A percentile compares a stretch with the other conserved stretches of the same genome.
These are phyloP conservation scores for Lindgomyces ingoldianus DNA, from an alignment of 495 filamentous ascomycete genomes.

Conservation along the genomic window DNA sequence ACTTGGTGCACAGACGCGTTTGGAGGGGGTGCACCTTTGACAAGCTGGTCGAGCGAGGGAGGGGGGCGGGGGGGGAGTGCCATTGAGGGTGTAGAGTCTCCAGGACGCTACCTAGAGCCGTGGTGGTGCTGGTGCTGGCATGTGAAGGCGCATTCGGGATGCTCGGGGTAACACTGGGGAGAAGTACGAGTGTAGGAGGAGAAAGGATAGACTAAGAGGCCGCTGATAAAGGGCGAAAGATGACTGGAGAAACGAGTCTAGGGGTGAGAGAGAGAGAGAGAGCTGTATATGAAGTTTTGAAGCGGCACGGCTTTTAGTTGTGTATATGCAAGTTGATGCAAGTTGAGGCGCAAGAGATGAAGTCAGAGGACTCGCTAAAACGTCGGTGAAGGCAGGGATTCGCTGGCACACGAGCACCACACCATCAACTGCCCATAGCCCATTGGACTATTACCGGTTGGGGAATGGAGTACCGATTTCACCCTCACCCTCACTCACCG, in stretches of 20 bases:
- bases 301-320: neutral
- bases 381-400: conserved; percentile 31
- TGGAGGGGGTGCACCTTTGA: conserved; percentile 50
- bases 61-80: conserved; percentile 23
- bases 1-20: conserved; percentile 41
- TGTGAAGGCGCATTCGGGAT: neutral
- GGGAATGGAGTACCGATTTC: neutral
- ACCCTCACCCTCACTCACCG: neutral
- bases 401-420: conserved; percentile 7
- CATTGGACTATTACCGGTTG: neutral
- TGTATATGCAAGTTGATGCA: neutral
- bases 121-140: conserved; percentile 16
- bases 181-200: neutral
- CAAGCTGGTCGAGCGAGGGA: conserved; percentile 70
- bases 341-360: neutral
- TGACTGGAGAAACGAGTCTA: no score
- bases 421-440: neutral
- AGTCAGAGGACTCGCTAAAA: conserved; percentile 25
- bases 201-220: neutral
- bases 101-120: neutral
- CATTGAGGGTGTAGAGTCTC: conserved; percentile 7
- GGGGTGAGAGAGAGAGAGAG: no score
- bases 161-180: neutral
- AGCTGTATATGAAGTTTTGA: neutral
- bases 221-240: no score